Base-by-base conservation (phyloP, 2,329 filamentous ascomycete genomes). In the Alternaria novae-zelandiae region DNA sequence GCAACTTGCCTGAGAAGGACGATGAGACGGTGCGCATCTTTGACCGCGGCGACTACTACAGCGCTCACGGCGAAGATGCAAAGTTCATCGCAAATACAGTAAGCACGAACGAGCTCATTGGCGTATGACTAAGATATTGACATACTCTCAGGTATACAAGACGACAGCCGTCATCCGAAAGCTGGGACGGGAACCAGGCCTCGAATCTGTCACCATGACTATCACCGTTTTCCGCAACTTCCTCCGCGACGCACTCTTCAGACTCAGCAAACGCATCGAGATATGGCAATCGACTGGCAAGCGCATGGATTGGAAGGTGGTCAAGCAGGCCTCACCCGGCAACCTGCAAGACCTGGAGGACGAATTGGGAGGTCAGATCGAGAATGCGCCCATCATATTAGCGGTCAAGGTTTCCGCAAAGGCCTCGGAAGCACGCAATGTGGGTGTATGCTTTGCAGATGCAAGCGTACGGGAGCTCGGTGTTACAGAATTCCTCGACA, bases 401-500 rank as follows among this genome's bases (percentile, higher is more conserved):
- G 93, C 96, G 0, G 93, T 99, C 76, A 98, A 97, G 80, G 90
- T 98, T 23, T 91, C 92, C 0, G 89, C 93, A n/a, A 96, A 92
- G 77, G 92, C 93, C 1, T 88, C 87, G 0, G 95, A 98, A 78
- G 92, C 91, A 6, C 87, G 96, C 49, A 92, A 88, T 68, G 91
- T 99, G 0, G 96, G 96, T 9, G 95, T 99, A 6, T 98, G 96
- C 81, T 99, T 99, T 77, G 96, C 96, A 8, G 96, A 99, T 83
- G 96, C 96, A 1, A 97, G 93, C 70, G 95, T 98, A 25, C 88
- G 96, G 55, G 96, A 99, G 83, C 86, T 99, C 3, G 96, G 96
- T 9, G 94, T 99, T 57, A 97, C 93, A 84, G 96, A 99, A 78
- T 99, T 99, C 70, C 87, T 97, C n/a, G 96, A 99, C 84, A 99